Evolutionary conservation across 176 grass and related monocot genomes (phyloP).

Genomic region (Oryza punctata): DNA sequence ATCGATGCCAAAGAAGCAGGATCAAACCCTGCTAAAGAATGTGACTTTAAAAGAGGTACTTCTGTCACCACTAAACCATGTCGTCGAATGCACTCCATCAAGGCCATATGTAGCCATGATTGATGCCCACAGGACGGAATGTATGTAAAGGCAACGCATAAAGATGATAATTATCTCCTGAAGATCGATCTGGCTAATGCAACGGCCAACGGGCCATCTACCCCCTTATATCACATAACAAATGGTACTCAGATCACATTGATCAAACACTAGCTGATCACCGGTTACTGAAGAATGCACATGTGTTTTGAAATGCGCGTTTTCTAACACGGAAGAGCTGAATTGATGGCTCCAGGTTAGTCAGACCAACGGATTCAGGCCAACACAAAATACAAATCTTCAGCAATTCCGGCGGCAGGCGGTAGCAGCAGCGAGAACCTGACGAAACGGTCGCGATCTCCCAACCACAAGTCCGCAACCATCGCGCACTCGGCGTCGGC

Average conservation of each 20-base stretch:
- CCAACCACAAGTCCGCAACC: not conserved
- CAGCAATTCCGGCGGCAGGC: not conserved
- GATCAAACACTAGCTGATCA: not conserved
- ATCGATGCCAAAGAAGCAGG: not conserved
- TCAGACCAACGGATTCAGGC: not conserved
- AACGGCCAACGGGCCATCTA: not conserved
- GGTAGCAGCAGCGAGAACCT: not conserved
- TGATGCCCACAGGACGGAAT: not conserved
- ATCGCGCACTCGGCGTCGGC: not conserved
- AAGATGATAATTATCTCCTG: not conserved
- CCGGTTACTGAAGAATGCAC: too few relatives aligned
- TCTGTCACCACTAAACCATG: constrained; percentile 17
- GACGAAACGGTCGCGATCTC: not conserved
- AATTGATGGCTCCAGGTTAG: not conserved
- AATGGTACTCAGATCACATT: not conserved
- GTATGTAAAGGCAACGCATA: not conserved
- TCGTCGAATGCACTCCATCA: constrained; percentile 2
- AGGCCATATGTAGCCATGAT: not conserved
- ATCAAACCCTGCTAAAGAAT: not conserved
- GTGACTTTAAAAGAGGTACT: not conserved
- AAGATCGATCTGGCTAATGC: not conserved
- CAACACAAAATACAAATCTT: not conserved
- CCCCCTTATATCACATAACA: too few relatives aligned
- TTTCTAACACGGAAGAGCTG: too few relatives aligned
- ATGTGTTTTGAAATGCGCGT: too few relatives aligned